Evolutionary conservation across 345 rosid genomes (phyloP).

Genomic region (Gossypium turneri): DNA sequence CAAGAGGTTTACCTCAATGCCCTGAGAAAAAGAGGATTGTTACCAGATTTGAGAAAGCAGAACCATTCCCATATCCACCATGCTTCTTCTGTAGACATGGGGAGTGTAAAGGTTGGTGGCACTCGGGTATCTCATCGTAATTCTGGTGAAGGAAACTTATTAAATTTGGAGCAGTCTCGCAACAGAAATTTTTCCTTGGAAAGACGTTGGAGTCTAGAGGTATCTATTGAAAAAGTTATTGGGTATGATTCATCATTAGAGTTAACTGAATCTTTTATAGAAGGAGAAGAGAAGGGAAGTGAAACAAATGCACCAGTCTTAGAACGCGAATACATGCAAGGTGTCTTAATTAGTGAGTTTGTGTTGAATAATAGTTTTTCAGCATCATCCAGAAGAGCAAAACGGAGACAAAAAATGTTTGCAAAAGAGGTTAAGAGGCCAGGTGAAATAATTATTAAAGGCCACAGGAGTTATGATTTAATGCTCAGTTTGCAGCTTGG

Average conservation of each 20-base stretch:
- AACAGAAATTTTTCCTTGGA: conserved; percentile 68
- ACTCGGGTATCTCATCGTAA: conserved; percentile 30
- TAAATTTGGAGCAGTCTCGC: conserved; percentile 76
- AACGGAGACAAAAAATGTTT: conserved; percentile 57
- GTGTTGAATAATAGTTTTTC: conserved; percentile 69
- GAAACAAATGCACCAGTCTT: conserved; percentile 52
- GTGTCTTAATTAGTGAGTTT: conserved; percentile 85
- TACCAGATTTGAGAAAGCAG: conserved; percentile 77
- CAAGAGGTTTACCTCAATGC: conserved; percentile 78
- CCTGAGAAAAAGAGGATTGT: conserved; percentile 74
- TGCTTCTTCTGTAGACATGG: conserved; percentile 73
- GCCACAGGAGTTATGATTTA: conserved; percentile 94
- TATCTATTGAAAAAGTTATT: conserved; percentile 89
- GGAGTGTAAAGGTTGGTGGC: conserved; percentile 45
- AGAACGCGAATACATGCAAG: conserved; percentile 98
- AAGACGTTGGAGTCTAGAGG: conserved; percentile 98
- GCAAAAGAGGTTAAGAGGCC: conserved; percentile 83
- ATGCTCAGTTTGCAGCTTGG: conserved; percentile 97
- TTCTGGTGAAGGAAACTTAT: conserved; percentile 59
- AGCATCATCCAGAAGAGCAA: conserved; percentile 69
- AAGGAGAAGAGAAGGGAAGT: conserved; percentile 33
- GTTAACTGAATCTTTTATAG: conserved; percentile 42
- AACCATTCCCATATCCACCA: conserved; percentile 51
- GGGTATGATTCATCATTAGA: conserved; percentile 65
- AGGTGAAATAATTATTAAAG: conserved; percentile 92